Conservation (phyloP, 306 rosid species). For the Carpinus viminea region DNA sequence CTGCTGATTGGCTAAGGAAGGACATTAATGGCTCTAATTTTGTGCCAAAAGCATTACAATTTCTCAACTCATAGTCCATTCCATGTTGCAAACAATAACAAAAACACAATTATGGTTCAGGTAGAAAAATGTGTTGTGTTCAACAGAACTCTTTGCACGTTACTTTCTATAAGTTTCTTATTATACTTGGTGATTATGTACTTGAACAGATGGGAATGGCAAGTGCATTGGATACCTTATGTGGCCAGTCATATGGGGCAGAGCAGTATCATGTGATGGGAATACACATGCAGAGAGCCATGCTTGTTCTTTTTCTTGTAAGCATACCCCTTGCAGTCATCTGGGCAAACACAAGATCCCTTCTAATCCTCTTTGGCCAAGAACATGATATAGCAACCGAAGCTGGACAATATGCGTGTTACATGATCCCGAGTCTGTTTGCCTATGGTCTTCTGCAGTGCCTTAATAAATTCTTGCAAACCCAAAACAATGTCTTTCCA, state of each 20-base stretch:
- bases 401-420: conserved; percentile 56
- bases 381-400: conserved; percentile 46
- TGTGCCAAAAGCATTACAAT: background rate
- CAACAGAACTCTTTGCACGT: background rate
- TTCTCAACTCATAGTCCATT: background rate
- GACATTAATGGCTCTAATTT: background rate
- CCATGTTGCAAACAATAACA: background rate
- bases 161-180: background rate
- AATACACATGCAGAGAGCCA: conserved; percentile 63
- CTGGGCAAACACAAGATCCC: conserved; percentile 45
- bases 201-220: conserved; percentile 65
- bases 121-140: background rate
- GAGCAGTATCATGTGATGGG: conserved; percentile 61
- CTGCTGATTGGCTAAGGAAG: too few relatives aligned
- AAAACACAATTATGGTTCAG: background rate
- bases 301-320: conserved; percentile 43
- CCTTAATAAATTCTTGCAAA: conserved; percentile 54
- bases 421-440: conserved; percentile 62
- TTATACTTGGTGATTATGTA: background rate
- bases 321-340: conserved; percentile 48
- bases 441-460: conserved; percentile 63
- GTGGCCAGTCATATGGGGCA: conserved; percentile 85
- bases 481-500: conserved; percentile 70
- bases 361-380: conserved; percentile 54
- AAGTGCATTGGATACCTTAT: conserved; percentile 71